Evolutionary conservation across 352 stramenopile genomes (phyloP).

Genomic region (Salisapilia sapeloensis): DNA sequence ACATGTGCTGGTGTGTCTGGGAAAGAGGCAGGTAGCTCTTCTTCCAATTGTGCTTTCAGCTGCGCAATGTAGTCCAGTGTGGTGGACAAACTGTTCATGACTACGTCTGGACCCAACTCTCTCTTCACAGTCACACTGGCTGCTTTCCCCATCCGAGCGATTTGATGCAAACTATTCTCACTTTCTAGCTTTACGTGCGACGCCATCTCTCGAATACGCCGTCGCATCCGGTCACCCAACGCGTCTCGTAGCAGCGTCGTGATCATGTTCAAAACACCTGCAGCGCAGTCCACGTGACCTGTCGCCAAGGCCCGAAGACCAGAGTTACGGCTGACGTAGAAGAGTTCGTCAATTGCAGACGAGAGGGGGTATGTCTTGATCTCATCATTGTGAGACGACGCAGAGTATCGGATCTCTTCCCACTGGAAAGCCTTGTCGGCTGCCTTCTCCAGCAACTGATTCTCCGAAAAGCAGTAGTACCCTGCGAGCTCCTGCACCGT

Average conservation of each 20-base stretch:
- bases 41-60: conserved; percentile 59
- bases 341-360: conserved; percentile 75
- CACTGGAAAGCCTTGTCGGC: conserved; percentile 71
- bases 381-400: conserved; percentile 8
- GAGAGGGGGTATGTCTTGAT: conserved; percentile 56
- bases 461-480: conserved; percentile 80
- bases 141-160: background rate
- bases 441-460: conserved; percentile 55
- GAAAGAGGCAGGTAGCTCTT: conserved; percentile 51
- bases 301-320: conserved; percentile 63
- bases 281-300: conserved; percentile 64
- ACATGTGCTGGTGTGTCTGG: conserved; percentile 57
- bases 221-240: conserved; percentile 63
- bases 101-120: conserved; percentile 47
- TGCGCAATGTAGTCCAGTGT: conserved; percentile 66
- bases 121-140: conserved; percentile 7
- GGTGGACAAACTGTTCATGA: conserved; percentile 70
- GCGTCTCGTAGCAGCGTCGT: conserved; percentile 66
- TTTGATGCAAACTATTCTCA: conserved; percentile 13
- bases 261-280: conserved; percentile 75
- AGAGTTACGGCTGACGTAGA: conserved; percentile 74
- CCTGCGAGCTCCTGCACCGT: conserved; percentile 69
- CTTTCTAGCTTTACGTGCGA: conserved; percentile 47
- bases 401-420: conserved; percentile 63
- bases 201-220: conserved; percentile 55